A percentile compares a stretch with the other conserved stretches of the same genome.
Evolutionary conservation across 2,329 filamentous ascomycete species (phyloP).

Genomic region (Ilyonectria robusta): DNA sequence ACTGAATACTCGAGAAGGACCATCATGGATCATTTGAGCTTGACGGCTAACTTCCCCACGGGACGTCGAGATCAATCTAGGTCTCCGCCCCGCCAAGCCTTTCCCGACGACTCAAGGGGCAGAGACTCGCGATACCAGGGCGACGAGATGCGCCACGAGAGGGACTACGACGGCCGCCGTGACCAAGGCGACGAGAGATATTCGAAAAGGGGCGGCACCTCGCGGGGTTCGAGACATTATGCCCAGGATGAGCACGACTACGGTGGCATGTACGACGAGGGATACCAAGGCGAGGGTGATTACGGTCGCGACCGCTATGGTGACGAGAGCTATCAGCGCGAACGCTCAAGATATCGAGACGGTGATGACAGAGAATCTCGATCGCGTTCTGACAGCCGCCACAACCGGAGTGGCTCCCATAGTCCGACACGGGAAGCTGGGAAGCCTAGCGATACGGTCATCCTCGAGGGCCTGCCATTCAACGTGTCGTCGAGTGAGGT

Average conservation of each 20-base stretch:
- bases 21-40: conserved; percentile 51
- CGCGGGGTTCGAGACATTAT: conserved; percentile 46
- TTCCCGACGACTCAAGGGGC: conserved; percentile 53
- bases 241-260: conserved; percentile 52
- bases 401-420: conserved; percentile 52
- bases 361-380: conserved; percentile 41
- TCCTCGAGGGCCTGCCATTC: conserved; percentile 67
- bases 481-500: conserved; percentile 67
- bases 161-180: conserved; percentile 43
- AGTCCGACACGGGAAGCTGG: conserved; percentile 57
- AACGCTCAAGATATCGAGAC: conserved; percentile 38
- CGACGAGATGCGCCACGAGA: conserved; percentile 44
- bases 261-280: conserved; percentile 58
- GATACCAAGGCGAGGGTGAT: conserved; percentile 48
- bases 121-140: conserved; percentile 45
- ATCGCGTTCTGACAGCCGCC: conserved; percentile 46
- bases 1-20: conserved; percentile 44
- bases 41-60: conserved; percentile 62
- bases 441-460: conserved; percentile 65
- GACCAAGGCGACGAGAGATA: conserved; percentile 49
- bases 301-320: conserved; percentile 42
- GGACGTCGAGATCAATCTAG: conserved; percentile 60
- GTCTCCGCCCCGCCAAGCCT: conserved; percentile 59
- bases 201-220: conserved; percentile 39
- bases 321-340: conserved; percentile 37